Conservation (phyloP, 352 stramenopile genomes). For the Pythium aquatile region DNA sequence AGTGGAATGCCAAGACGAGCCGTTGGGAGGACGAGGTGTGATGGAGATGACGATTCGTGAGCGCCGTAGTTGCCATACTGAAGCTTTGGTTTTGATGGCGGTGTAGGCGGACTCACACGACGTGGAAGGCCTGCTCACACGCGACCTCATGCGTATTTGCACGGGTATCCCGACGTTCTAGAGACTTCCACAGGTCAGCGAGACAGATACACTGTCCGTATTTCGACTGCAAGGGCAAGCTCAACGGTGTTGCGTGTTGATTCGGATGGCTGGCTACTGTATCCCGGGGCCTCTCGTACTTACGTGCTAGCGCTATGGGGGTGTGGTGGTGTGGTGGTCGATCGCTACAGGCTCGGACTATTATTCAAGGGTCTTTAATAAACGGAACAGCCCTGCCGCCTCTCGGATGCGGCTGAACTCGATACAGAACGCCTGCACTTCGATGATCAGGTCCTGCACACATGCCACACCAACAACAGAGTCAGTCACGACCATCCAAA, state of each 20-base stretch:
- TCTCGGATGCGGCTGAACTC: slow-evolving; percentile 98
- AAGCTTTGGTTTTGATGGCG: background rate
- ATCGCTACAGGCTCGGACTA: slow-evolving; percentile 30
- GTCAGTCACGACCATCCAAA: background rate
- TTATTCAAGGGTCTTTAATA: slow-evolving; percentile 96
- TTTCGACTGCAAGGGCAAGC: background rate
- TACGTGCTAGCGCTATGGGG: slow-evolving; percentile 4
- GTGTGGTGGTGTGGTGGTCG: slow-evolving; percentile 5
- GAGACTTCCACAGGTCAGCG: background rate
- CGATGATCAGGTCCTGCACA: slow-evolving; percentile 95
- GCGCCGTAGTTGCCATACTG: too few species aligned
- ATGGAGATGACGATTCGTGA: background rate
- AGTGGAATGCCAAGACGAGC: slow-evolving; percentile 68
- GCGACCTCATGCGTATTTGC: slow-evolving; percentile 80
- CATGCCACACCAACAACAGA: slow-evolving; percentile 19
- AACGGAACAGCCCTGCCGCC: slow-evolving; percentile 94
- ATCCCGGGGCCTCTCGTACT: background rate
- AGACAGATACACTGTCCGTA: too few species aligned
- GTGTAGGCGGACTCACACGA: slow-evolving; percentile 68
- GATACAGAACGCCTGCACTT: slow-evolving; percentile 99
- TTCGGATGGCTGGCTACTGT: slow-evolving; percentile 8
- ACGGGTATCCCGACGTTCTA: slow-evolving; percentile 72
- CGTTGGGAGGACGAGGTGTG: slow-evolving; percentile 81
- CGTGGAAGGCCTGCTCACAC: slow-evolving; percentile 75
- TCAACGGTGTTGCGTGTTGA: background rate